Conservation (phyloP, 2,329 filamentous ascomycete species). For the Penicillium thymicola region DNA sequence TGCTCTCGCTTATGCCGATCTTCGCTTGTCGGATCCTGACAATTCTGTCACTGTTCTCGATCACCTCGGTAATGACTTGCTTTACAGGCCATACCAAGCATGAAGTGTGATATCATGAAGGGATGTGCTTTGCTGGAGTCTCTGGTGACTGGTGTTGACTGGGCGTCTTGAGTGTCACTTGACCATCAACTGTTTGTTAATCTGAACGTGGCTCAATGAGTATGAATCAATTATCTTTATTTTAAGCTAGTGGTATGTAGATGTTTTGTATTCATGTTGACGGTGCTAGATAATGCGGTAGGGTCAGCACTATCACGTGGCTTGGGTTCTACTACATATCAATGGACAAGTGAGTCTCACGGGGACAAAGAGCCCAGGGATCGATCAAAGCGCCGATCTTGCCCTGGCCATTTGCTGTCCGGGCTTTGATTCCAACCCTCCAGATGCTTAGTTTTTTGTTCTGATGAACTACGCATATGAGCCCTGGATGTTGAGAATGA, state of each 20-base stretch:
- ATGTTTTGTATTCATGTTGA: background rate
- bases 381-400: background rate
- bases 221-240: background rate
- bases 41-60: background rate
- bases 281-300: background rate
- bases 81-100: background rate
- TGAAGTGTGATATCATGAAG: background rate
- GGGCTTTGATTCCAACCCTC: background rate
- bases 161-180: background rate
- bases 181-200: background rate
- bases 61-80: background rate
- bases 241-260: background rate
- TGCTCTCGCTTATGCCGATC: constrained; percentile 5
- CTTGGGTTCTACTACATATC: background rate
- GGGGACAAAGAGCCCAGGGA: background rate
- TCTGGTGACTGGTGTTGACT: background rate
- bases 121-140: background rate
- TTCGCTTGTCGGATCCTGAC: background rate
- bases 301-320: background rate
- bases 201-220: background rate
- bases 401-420: background rate
- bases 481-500: too few species aligned
- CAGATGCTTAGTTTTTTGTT: background rate
- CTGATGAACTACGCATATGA: background rate
- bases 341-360: too few species aligned